Base-by-base conservation (phyloP, 306 rosid species). In the Vigna reflexopilosa region DNA sequence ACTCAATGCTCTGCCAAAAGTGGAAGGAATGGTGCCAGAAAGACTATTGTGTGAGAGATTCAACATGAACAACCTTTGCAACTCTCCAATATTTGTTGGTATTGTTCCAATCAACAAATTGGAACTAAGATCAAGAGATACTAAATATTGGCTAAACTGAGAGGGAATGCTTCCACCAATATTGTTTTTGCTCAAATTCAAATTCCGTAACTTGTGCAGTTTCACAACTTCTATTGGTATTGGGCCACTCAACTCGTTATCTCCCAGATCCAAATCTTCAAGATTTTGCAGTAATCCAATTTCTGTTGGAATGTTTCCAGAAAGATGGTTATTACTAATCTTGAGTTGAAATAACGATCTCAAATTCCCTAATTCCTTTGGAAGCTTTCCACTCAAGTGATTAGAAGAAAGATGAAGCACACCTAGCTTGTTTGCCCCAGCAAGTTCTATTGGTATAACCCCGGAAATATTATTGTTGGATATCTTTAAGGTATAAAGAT, bases 11-110 rank as follows among this genome's bases (percentile, higher is more conserved):
- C 64, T 7, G 14, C 4, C n/a, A 58, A 86, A 89, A 32, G 47
- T 52, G 6, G 74, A 48, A 6, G 92, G 92, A 58, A 86, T 82
- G 0, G 72, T 61, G 6, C 88, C 86, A n/a, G 73, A 77, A 63
- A 89, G 86, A 51, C 13, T 30, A 30, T 89, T 89, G 32, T 75
- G 81, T 15, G 90, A 87, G 17, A 89, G 80, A 62, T 89, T 85
- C 76, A 89, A 79, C 52, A 19, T 4, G 59, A 59, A 71, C 57
- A 89, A 80, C 34, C 9, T 19, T 22, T 8, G 12, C 74, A 85
- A 73, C 4, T 1, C 9, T 40, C 80, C 93, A 75, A 86, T 80
- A 19, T 2, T 13, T 55, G 80, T 56, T 49, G 90, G 87, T 50
- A 89, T 75, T 24, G 30, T 36, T 7, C 80, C 73, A 36, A 1